Evolutionary conservation across 768 basidiomycete genomes (phyloP), one percentile per base, ranked within the genome.

Genomic region (Mrakia hoshinonis): DNA sequence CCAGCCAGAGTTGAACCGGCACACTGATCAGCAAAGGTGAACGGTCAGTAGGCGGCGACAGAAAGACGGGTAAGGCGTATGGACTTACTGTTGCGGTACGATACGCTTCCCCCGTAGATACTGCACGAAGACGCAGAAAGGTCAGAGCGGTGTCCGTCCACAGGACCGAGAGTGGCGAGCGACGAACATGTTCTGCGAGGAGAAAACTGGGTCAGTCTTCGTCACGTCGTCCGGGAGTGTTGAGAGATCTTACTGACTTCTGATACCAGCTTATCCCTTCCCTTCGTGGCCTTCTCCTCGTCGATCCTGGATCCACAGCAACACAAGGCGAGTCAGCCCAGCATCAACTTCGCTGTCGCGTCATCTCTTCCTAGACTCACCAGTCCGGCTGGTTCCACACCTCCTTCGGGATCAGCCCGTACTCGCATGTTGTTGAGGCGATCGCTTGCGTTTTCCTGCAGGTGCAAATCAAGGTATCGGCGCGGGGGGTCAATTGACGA

Each of bases 1-100:
- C 81, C 88, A 90, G 39, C 91, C 92, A 60, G 90, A 92, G 80
- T 94, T 92, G 81, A 87, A 97, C 13, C 94, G 86, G 80, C 94
- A 96, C 94, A 96, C 62, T 64, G 31, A 36, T 12, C 55, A 22
- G 13, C 34, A 12, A 34, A 1, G 9, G 20, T 9, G 38, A 29
- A 9, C 10, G 29, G 24, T 3, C 11, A 29, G 54, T 55, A 15
- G 26, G 54, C 6, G 5, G 54, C 3, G 51, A 13, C 7, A 26
- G 24, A 43, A 24, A 18, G 36, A 12, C 24, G 54, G 11, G 26
- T 24, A 31, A 24, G 26, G 54, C n/a, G 29, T 6, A 7, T 11
- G 4, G 54, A 64, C 62, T 22, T 10, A 64, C 62, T 66, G 48
- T 66, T 66, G 12, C 64, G 61, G 77, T 96, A 95, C 4, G 81